phyloP scores from a whole-genome alignment of 305 asterid species.

The Ilex paraguariensis region DNA sequence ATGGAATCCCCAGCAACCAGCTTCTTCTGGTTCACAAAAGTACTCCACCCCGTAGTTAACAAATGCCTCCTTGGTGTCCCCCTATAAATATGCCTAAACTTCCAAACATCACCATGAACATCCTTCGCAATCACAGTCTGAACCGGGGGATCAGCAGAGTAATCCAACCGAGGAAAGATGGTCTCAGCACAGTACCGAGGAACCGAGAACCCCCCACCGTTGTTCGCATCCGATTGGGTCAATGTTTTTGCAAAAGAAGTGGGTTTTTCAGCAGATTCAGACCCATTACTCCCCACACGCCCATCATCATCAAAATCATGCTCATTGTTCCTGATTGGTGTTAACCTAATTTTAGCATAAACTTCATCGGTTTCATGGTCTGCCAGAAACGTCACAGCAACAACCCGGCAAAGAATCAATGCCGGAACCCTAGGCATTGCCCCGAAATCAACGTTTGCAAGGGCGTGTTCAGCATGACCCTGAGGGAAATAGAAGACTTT shows the following conservation, averaged over 20 bases:
- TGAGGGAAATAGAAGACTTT: slow-evolving; percentile 24
- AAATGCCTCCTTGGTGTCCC: slow-evolving; percentile 50
- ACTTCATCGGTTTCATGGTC: slow-evolving; percentile 25
- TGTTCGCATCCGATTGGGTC: slow-evolving; percentile 52
- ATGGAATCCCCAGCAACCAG: slow-evolving; percentile 47
- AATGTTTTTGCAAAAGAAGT: slow-evolving; percentile 41
- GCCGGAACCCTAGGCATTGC: slow-evolving; percentile 17
- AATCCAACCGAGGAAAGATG: slow-evolving; percentile 39
- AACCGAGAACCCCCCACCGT: slow-evolving; percentile 47
- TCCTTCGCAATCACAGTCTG: slow-evolving; percentile 41
- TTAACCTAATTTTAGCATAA: slow-evolving; percentile 20
- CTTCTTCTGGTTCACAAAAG: slow-evolving; percentile 45
- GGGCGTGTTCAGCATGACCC: slow-evolving; percentile 28
- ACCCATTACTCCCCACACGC: slow-evolving; percentile 19
- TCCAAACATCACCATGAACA: slow-evolving; percentile 42
- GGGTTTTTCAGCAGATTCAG: slow-evolving; percentile 35
- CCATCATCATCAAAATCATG: slow-evolving; percentile 8
- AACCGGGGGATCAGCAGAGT: slow-evolving; percentile 44
- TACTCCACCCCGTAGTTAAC: slow-evolving; percentile 49
- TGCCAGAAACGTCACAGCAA: slow-evolving; percentile 16
- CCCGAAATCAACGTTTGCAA: slow-evolving; percentile 17
- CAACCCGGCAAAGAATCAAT: slow-evolving; percentile 23
- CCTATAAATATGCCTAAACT: slow-evolving; percentile 41
- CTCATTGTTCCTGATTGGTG: slow-evolving; percentile 15
- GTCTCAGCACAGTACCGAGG: slow-evolving; percentile 52